Evolutionary conservation across 2,329 filamentous ascomycete genomes (phyloP).

Genomic region (Colletotrichum cordylinicola): DNA sequence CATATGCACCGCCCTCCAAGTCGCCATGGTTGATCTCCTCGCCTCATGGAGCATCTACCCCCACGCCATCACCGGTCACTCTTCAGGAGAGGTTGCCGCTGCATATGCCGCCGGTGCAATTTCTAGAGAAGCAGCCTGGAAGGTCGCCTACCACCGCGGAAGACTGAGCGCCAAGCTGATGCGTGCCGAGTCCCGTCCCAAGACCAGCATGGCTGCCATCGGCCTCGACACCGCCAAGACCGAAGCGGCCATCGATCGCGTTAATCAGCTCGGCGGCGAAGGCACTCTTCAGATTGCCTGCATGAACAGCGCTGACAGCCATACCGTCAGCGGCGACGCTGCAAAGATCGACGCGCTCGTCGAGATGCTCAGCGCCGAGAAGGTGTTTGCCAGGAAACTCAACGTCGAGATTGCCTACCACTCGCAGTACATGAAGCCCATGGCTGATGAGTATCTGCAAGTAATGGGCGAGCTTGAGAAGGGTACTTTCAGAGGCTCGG

Average conservation of each 20-base stretch:
- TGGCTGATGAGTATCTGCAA: constrained; percentile 40
- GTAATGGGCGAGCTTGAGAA: constrained; percentile 1
- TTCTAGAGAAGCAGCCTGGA: constrained; percentile 48
- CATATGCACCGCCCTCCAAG: constrained; percentile 50
- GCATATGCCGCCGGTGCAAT: constrained; percentile 45
- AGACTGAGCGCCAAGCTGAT: constrained; percentile 27
- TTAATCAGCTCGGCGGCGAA: constrained; percentile 22
- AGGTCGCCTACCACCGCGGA: constrained; percentile 56
- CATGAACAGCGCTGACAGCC: constrained; percentile 57
- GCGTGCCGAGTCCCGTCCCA: constrained; percentile 34
- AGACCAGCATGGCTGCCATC: constrained; percentile 45
- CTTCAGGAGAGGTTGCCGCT: constrained; percentile 53
- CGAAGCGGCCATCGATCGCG: constrained; percentile 26
- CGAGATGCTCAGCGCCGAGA: constrained; percentile 32
- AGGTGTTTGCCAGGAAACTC: constrained; percentile 53
- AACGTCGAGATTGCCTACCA: constrained; percentile 59
- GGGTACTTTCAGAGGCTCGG: background rate
- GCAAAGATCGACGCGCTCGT: constrained; percentile 33
- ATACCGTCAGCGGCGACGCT: constrained; percentile 48
- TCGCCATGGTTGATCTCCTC: constrained; percentile 50
- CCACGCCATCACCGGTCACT: constrained; percentile 47
- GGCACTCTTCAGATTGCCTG: constrained; percentile 44
- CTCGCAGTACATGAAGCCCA: constrained; percentile 55
- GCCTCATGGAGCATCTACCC: constrained; percentile 46
- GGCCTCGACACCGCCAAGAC: constrained; percentile 35